Evolutionary conservation across 2,329 filamentous ascomycete species (phyloP).

Genomic region (Emergomyces orientalis): DNA sequence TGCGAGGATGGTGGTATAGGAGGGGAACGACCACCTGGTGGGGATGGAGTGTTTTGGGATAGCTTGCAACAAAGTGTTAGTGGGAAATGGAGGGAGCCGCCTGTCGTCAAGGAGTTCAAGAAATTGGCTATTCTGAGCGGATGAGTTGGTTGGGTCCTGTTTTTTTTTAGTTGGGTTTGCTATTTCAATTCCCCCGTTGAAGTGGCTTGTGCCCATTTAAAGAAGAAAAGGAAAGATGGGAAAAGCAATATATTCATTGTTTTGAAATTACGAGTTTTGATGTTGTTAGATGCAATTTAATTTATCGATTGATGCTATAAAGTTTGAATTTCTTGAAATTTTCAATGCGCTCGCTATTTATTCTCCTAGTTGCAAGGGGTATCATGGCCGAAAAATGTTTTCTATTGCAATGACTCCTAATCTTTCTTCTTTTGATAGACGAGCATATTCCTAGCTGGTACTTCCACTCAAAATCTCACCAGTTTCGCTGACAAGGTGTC

Average conservation of each 20-base stretch:
- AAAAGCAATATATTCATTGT: neutral
- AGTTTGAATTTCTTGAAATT: neutral
- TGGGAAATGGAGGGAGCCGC: constrained; percentile 37
- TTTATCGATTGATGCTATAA: neutral
- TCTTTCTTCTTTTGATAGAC: neutral
- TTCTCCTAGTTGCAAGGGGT: constrained; percentile 3
- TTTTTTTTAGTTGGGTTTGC: neutral
- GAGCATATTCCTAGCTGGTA: constrained; percentile 12
- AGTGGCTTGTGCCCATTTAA: neutral
- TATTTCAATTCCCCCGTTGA: neutral
- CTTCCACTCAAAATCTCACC: constrained; percentile 40
- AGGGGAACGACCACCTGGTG: constrained; percentile 16
- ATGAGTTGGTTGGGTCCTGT: constrained; percentile 7
- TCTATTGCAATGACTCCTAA: constrained; percentile 2
- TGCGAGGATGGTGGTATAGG: constrained; percentile 12
- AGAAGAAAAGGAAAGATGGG: neutral
- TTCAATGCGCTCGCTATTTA: neutral
- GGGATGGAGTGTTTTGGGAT: constrained; percentile 33
- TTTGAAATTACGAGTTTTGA: neutral
- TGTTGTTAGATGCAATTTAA: neutral
- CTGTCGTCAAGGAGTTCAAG: constrained; percentile 43
- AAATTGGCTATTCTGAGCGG: constrained; percentile 30
- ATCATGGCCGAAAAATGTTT: constrained; percentile 2
- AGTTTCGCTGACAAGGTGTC: constrained; percentile 62
- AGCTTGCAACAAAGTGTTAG: constrained; percentile 30